These are phyloP conservation scores for Pleurotus sapidus DNA, from an alignment of 768 basidiomycete genomes.

Conservation along the genomic window DNA sequence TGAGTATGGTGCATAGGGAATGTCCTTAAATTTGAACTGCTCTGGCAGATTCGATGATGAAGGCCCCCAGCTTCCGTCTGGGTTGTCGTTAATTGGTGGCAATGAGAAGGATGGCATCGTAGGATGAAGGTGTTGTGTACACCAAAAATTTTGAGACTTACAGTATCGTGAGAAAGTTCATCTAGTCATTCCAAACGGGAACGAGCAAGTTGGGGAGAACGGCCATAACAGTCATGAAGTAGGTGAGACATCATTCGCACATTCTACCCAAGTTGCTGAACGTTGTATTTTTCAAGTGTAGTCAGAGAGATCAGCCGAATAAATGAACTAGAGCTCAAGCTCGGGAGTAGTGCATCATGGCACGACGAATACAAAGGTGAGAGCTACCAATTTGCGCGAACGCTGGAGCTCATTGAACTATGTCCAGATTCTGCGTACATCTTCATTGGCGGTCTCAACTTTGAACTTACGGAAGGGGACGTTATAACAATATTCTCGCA, in stretches of 20 bases:
- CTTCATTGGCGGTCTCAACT: conserved; percentile 85
- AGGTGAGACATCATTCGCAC: conserved; percentile 23
- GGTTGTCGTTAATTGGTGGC: conserved; percentile 87
- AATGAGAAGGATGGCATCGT: conserved; percentile 80
- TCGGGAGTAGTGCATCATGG: conserved; percentile 82
- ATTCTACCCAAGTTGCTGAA: conserved; percentile 10
- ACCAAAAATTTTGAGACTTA: conserved; percentile 24
- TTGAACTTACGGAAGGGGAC: conserved; percentile 94
- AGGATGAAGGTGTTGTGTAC: conserved; percentile 11
- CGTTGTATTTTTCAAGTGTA: conserved; percentile 48
- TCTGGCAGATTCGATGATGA: conserved; percentile 76
- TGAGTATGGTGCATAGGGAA: conserved; percentile 97
- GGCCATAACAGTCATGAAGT: conserved; percentile 63
- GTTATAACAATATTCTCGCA: conserved; percentile 98
- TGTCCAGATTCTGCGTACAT: conserved; percentile 85
- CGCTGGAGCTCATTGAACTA: not conserved
- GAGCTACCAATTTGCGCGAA: not conserved
- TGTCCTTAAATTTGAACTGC: conserved; percentile 97
- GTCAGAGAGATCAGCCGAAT: conserved; percentile 93
- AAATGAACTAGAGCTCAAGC: conserved; percentile 84
- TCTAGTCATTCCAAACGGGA: too few species aligned
- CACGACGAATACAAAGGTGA: conserved; percentile 87
- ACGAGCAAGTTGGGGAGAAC: too few species aligned
- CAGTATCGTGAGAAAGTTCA: conserved; percentile 13
- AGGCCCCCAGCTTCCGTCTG: conserved; percentile 93